Conservation (phyloP, 176 grass and related monocot genomes). For the Stipa capillata region DNA sequence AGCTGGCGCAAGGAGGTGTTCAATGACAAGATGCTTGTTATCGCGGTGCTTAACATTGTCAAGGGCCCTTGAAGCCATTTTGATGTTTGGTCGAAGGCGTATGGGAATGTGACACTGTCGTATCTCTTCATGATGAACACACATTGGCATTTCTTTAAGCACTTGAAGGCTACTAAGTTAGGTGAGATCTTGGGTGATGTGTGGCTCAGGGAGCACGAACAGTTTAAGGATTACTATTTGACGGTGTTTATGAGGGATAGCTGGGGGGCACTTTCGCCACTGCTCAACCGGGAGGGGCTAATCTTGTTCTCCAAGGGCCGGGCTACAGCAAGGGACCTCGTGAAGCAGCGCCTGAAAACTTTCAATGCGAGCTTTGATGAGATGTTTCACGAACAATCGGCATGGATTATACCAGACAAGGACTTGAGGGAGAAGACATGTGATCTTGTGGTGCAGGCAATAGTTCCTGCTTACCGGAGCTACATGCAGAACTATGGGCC, state of each 20-base stretch:
- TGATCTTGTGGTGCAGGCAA: constrained; percentile 56
- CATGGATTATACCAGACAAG: constrained; percentile 84
- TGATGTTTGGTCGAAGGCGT: constrained; percentile 62
- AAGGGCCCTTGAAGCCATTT: constrained; percentile 82
- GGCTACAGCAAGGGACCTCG: constrained; percentile 71
- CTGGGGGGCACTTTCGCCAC: constrained; percentile 59
- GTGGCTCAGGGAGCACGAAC: constrained; percentile 70
- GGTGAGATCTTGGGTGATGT: constrained; percentile 61
- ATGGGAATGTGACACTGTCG: constrained; percentile 36
- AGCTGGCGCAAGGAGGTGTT: constrained; percentile 77
- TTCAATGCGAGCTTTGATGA: constrained; percentile 88
- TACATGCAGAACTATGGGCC: constrained; percentile 98
- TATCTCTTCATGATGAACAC: constrained; percentile 86
- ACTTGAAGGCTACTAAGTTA: constrained; percentile 63
- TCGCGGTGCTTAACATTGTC: constrained; percentile 43
- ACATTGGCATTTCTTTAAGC: constrained; percentile 74
- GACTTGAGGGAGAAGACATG: constrained; percentile 70
- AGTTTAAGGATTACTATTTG: constrained; percentile 70
- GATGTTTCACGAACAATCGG: constrained; percentile 64
- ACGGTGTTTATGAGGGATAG: constrained; percentile 66
- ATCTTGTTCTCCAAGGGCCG: constrained; percentile 88
- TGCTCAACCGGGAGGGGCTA: constrained; percentile 77
- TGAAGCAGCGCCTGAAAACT: constrained; percentile 79
- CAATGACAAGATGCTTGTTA: constrained; percentile 48
- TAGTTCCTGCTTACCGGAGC: constrained; percentile 83